Percentiles rank a stretch among this genome's conserved stretches.
Evolutionary conservation across 371 early-diverging fungal species (phyloP).

Genomic region (Dinochytrium kinnereticum): DNA sequence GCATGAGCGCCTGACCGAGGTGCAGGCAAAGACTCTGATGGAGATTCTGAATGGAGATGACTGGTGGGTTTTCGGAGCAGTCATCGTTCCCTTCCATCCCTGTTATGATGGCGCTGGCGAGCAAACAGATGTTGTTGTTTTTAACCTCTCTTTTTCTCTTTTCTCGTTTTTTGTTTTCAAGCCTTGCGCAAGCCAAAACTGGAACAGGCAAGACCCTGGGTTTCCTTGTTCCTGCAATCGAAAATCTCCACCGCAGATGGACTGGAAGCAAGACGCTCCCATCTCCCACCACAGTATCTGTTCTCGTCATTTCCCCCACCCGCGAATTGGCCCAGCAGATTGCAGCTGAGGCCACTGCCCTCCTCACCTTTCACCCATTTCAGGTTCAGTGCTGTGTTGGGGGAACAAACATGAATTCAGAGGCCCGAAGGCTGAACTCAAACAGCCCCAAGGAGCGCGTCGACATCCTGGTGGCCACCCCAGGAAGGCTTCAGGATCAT

Average conservation of each 20-base stretch:
- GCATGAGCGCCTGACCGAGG: conserved; percentile 31
- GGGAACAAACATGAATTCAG: conserved; percentile 66
- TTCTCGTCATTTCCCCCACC: conserved; percentile 93
- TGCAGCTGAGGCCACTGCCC: conserved; percentile 77
- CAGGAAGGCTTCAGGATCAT: conserved; percentile 92
- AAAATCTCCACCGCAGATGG: conserved; percentile 46
- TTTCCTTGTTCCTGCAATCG: conserved; percentile 89
- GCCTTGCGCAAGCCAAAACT: conserved; percentile 96
- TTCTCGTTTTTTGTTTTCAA: conserved; percentile 8
- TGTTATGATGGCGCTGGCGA: too few relatives aligned
- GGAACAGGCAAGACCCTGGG: conserved; percentile 98
- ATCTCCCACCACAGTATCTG: conserved; percentile 58
- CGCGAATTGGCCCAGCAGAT: conserved; percentile 98
- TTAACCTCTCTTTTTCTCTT: not conserved
- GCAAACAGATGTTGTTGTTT: too few relatives aligned
- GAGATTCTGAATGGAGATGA: conserved; percentile 28
- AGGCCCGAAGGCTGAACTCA: conserved; percentile 51
- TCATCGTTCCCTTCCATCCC: too few relatives aligned
- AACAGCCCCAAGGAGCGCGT: conserved; percentile 61
- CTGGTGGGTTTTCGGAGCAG: conserved; percentile 30
- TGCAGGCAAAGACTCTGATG: conserved; percentile 26
- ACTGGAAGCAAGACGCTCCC: conserved; percentile 43
- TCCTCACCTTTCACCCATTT: conserved; percentile 64
- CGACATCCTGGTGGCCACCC: conserved; percentile 95
- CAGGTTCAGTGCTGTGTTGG: conserved; percentile 87